Base-by-base conservation (phyloP, 2,329 filamentous ascomycete species). In the Pseudopithomyces maydicus region DNA sequence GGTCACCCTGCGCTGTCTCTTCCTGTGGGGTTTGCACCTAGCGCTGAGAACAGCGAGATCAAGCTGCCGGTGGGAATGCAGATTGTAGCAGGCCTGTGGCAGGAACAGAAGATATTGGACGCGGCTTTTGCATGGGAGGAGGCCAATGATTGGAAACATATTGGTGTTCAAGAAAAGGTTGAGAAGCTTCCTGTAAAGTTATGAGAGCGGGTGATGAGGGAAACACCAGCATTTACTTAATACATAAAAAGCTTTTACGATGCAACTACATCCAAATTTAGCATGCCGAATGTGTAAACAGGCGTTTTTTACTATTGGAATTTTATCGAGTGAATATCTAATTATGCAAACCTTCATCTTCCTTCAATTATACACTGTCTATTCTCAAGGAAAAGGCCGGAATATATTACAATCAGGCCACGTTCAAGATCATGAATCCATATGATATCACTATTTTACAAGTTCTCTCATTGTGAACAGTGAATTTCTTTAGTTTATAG, bases 31-130 rank as follows among this genome's bases (percentile, higher is more conserved):
- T 72, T 70, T 43, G 61, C 65, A 1, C 59, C 68, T 19, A 63
- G 69, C 5, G 52, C 56, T 4, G 55, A 63, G n/a, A 64, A 71
- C 46, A 11, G 45, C 8, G 63, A 42, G 1, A 50, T 74, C 2
- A 64, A 54, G 48, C 55, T 79, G 17, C 77, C 77, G 1, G 76
- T 72, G 1, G 71, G 75, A 11, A 74, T 79, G 72, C 74, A 78
- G 57, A 63, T 79, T 39, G 74, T 79, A 4, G 71, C 70, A 19
- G 72, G 66, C 14, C 59, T 74, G 52, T 77, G 70, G 63, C 65
- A 79, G 33, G 77, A 79, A 29, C 63, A 68, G 26, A 72, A 70
- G 41, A 65, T 72, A 8, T 54, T 73, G 4, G 50, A 66, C 41
- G 70, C 67, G 7, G 68, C 52, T 1, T 63, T 63, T 39, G 68